Base-by-base conservation (phyloP, 2,329 filamentous ascomycete genomes). In the Nemania serpens region DNA sequence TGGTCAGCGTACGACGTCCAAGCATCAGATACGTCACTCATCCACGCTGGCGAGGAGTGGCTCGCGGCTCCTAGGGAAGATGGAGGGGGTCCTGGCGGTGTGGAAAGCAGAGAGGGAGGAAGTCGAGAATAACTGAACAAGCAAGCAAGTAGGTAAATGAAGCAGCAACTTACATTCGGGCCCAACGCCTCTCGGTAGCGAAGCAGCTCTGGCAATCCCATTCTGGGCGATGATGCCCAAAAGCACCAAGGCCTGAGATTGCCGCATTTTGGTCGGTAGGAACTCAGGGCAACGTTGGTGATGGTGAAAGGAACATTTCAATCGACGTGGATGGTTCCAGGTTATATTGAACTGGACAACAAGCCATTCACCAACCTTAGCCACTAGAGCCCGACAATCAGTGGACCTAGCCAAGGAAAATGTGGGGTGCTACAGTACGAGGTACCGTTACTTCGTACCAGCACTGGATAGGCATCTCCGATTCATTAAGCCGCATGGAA, bases 181-280 rank as follows among this genome's bases (percentile, higher is more conserved):
- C 37, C 90, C 87, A 70, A 97, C 93, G 69, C 93, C 93, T 73
- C 92, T 86, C 58, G 93, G 93, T 73, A 92, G 80, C 59, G 85
- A 81, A 64, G 89, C 88, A 73, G 89, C 86, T 67, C 84, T 86
- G 68, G 85, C 74, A 75, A 82, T 75, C 58, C 80, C 74, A 66
- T 74, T 76, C 55, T 78, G 78, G 64, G 78, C 78, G 65, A 83
- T 71, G 69, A 81, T 81, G 75, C 83, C 75, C 63, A 83, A 64
- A 66, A 86, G 78, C 75, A 82, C 78, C 76, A 82, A 71, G 60
- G 79, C 77, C 66, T 74, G 75, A 69, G 76, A 77, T 70, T 80
- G 81, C 71, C 78, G 79, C 83, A 84, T 85, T 56, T 77, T 67
- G 63, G 63, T 58, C 29, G 34, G 49, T 55, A 61, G 42, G 43